These are phyloP conservation scores for Sclerotinia glacialis DNA, from an alignment of 2,329 filamentous ascomycete genomes.

Conservation along the genomic window DNA sequence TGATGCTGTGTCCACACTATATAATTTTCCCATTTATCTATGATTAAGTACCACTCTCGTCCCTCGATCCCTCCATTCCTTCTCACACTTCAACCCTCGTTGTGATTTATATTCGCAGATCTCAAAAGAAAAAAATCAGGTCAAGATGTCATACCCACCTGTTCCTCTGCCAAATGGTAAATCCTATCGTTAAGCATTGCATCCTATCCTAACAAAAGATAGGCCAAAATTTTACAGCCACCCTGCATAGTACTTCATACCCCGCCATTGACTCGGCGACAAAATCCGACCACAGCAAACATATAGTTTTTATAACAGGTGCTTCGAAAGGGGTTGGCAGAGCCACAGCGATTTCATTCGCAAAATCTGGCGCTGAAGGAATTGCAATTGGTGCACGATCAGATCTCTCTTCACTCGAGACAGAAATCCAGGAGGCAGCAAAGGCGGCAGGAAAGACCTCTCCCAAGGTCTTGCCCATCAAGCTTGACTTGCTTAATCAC, in stretches of 20 bases:
- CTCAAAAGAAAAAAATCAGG: background rate
- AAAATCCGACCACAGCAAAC: constrained; percentile 26
- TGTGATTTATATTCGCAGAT: background rate
- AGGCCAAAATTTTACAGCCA: constrained; percentile 24
- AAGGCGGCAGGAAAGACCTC: constrained; percentile 26
- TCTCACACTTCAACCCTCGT: background rate
- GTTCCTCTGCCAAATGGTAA: constrained; percentile 19
- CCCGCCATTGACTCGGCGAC: constrained; percentile 47
- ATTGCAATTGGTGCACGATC: constrained; percentile 31
- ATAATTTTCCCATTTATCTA: background rate
- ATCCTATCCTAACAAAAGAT: background rate
- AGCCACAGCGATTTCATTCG: constrained; percentile 31
- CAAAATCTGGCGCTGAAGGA: constrained; percentile 29
- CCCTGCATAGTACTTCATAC: constrained; percentile 49
- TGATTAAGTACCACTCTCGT: background rate
- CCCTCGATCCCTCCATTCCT: background rate
- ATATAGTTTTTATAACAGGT: constrained; percentile 31
- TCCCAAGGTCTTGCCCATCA: constrained; percentile 27
- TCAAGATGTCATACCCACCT: constrained; percentile 15
- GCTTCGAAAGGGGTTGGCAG: constrained; percentile 32
- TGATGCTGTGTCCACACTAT: background rate
- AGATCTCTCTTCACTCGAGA: constrained; percentile 23
- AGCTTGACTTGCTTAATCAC: constrained; percentile 28
- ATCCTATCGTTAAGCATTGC: too few relatives aligned
- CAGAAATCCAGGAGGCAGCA: constrained; percentile 28